Evolutionary conservation across 306 rosid genomes (phyloP), one percentile per base, ranked within the genome.

Genomic region (Vigna angularis): DNA sequence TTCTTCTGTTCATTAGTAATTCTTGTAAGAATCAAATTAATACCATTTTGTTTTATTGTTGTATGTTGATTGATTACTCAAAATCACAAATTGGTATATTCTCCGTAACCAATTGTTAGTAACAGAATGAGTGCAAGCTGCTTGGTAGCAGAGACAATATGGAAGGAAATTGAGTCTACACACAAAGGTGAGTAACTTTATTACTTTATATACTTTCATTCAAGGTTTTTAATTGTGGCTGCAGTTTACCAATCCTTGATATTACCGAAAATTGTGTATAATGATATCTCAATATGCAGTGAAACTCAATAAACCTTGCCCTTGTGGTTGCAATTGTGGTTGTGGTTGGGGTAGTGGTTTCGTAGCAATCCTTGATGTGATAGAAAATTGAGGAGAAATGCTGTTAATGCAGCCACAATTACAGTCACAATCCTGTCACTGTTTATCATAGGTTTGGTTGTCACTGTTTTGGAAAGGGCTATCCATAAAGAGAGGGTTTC

Each of bases 91-190:
- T 64, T 64, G 13, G 18, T 34, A 36, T 7, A 9, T n/a, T 64
- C 11, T 64, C 49, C 38, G 70, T 64, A 38, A 64, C 18, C 20
- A 34, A 36, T 63, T 9, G 3, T 9, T 42, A 4, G 48, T 63
- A 16, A 38, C 16, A 67, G 18, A 68, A 68, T 68, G 73, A 68
- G 73, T 47, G 57, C 14, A 68, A 22, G 73, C 24, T 47, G 42
- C 16, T 68, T 24, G 20, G 73, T 68, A 13, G 57, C 73, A 68
- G 73, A 68, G 57, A 13, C 73, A 47, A 36, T 61, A 18, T 81
- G 85, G 85, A 77, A 85, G 72, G 72, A 85, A 53, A 85, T 85
- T 48, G 75, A 81, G 14, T 85, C 85, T 18, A 68, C 79, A 34
- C 67, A 30, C 16, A 64, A 81, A 42, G 80, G 87, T 47, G 13